A percentile compares a stretch with the other conserved stretches of the same genome.
Conservation (phyloP, 129 eudicot species). For the Pittosporum tobira region DNA sequence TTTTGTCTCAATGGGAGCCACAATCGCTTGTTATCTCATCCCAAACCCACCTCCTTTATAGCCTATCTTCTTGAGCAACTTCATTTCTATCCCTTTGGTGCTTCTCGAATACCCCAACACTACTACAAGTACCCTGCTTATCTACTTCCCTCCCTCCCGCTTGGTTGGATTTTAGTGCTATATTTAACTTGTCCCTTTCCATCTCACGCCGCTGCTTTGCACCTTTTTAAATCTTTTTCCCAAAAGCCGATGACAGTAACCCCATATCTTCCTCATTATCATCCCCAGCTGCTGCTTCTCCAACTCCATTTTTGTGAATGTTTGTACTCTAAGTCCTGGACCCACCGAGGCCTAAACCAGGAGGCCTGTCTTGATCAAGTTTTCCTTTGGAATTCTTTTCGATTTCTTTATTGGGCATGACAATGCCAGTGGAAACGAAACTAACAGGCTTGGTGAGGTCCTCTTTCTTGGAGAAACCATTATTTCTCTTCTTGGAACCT, state of each 20-base stretch:
- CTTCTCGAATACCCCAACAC: conserved; percentile 52
- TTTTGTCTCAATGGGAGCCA: conserved; percentile 57
- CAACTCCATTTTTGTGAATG: not conserved
- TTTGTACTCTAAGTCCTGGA: not conserved
- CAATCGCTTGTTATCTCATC: conserved; percentile 53
- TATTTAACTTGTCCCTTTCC: conserved; percentile 40
- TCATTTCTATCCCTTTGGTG: conserved; percentile 74
- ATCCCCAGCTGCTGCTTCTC: not conserved
- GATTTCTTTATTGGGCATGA: conserved; percentile 33
- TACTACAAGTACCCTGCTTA: conserved; percentile 29
- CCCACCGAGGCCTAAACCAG: conserved; percentile 19
- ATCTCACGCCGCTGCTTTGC: conserved; percentile 53
- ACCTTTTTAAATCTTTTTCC: conserved; percentile 61
- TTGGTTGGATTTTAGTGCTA: conserved; percentile 27
- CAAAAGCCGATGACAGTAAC: conserved; percentile 64
- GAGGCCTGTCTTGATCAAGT: conserved; percentile 7
- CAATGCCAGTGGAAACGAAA: conserved; percentile 44
- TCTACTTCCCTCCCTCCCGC: conserved; percentile 25
- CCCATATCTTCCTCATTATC: conserved; percentile 23
- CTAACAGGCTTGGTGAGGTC: conserved; percentile 42
- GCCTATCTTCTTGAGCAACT: conserved; percentile 80
- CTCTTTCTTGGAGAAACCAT: conserved; percentile 23
- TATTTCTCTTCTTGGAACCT: conserved; percentile 34
- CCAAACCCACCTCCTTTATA: conserved; percentile 86
- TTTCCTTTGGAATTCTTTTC: conserved; percentile 27